These are phyloP conservation scores for Paramecium primaurelia DNA, from an alignment of 73 alveolate genomes.

Conservation along the genomic window DNA sequence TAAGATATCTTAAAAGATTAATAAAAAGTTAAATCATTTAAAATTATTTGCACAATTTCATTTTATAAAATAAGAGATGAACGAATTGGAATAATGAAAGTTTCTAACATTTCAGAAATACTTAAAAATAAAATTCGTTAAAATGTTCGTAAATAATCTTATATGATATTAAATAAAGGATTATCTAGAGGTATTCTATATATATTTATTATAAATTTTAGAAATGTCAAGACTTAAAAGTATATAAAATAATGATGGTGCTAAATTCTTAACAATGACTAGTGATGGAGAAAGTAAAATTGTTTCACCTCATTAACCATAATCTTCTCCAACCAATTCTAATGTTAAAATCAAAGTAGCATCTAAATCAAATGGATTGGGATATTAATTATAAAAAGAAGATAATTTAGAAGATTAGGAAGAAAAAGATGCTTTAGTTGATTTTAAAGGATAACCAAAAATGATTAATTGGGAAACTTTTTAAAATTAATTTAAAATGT, in stretches of 20 bases:
- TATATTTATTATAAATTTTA: neutral
- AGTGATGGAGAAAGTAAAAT: constrained; percentile 19
- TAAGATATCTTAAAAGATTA: neutral
- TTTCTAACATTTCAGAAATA: neutral
- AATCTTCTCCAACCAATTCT: neutral
- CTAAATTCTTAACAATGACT: neutral
- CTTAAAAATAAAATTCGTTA: neutral
- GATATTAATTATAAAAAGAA: neutral
- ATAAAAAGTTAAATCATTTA: neutral
- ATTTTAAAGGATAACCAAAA: neutral
- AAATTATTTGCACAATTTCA: neutral
- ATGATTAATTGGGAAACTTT: constrained; percentile 26
- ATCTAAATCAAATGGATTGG: neutral
- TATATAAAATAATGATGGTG: neutral
- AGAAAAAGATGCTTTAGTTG: neutral
- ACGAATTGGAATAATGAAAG: neutral
- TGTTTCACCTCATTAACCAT: neutral
- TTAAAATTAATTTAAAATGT: neutral
- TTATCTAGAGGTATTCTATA: neutral
- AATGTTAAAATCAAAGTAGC: neutral
- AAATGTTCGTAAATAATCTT: neutral
- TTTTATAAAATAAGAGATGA: neutral
- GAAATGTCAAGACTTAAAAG: neutral
- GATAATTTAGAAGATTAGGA: neutral
- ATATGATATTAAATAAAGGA: neutral